These are phyloP conservation scores for Gossypium lobatum DNA, from an alignment of 441 rosid species.

Conservation along the genomic window DNA sequence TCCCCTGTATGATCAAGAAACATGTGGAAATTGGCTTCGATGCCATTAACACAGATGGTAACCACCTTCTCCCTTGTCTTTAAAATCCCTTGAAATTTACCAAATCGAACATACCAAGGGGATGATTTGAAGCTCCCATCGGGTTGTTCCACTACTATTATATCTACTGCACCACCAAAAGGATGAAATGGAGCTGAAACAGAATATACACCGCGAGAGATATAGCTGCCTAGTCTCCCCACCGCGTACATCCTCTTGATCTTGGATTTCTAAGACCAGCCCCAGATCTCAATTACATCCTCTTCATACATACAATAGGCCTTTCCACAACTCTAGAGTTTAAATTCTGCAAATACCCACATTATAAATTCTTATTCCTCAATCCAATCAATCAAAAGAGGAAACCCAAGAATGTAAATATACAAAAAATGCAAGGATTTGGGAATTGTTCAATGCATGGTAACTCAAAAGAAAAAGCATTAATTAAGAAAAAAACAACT, in stretches of 20 bases:
- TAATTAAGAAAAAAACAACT: slow-evolving; percentile 15
- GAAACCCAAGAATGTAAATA: slow-evolving; percentile 6
- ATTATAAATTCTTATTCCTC: slow-evolving; percentile 21
- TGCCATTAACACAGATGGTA: slow-evolving; percentile 62
- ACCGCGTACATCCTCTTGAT: slow-evolving; percentile 59
- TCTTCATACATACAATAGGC: not conserved
- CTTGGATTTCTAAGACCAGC: slow-evolving; percentile 13
- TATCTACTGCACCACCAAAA: slow-evolving; percentile 97
- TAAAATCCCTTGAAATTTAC: slow-evolving; percentile 96
- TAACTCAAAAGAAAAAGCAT: slow-evolving; percentile 17
- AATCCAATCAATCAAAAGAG: not conserved
- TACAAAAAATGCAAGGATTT: slow-evolving; percentile 14
- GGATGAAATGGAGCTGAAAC: slow-evolving; percentile 93
- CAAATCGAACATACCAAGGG: slow-evolving; percentile 93
- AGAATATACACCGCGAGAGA: slow-evolving; percentile 74
- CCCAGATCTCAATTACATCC: slow-evolving; percentile 17
- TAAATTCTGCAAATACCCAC: slow-evolving; percentile 17
- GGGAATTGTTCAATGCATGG: not conserved
- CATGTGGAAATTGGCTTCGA: slow-evolving; percentile 72
- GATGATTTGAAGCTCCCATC: slow-evolving; percentile 91
- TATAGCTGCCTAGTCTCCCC: slow-evolving; percentile 80
- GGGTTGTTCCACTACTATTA: slow-evolving; percentile 85
- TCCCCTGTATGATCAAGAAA: slow-evolving; percentile 83
- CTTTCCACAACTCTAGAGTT: not conserved
- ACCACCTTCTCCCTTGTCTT: slow-evolving; percentile 65